Conservation (phyloP, 1,284 basidiomycete genomes). For the Apiotrichum sp. region DNA sequence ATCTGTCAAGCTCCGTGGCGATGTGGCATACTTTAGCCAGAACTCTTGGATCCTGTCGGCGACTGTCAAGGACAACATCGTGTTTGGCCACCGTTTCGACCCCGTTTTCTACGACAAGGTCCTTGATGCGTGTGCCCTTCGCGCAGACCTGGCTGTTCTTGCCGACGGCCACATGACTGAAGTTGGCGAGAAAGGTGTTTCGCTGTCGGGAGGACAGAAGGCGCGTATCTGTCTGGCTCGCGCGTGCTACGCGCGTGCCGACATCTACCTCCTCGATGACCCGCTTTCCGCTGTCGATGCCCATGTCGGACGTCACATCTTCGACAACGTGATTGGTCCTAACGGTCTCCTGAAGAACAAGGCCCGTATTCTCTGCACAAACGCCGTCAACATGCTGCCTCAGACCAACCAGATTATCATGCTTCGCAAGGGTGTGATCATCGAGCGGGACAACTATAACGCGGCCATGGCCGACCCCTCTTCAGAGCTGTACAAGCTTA, state of each 20-base stretch:
- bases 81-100: conserved; percentile 84
- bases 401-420: conserved; percentile 75
- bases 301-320: conserved; percentile 61
- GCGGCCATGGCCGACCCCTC: conserved; percentile 60
- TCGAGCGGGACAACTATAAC: conserved; percentile 69
- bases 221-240: conserved; percentile 57
- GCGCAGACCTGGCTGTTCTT: conserved; percentile 70
- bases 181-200: conserved; percentile 59
- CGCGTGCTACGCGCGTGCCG: conserved; percentile 56
- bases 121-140: conserved; percentile 69
- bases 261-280: conserved; percentile 55
- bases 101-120: conserved; percentile 50
- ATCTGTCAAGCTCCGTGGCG: conserved; percentile 62
- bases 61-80: conserved; percentile 77
- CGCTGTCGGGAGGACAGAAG: conserved; percentile 57
- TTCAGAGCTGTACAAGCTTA: conserved; percentile 71
- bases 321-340: conserved; percentile 85
- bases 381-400: conserved; percentile 76
- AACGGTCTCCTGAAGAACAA: conserved; percentile 76
- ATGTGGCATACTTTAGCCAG: conserved; percentile 82
- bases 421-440: conserved; percentile 73
- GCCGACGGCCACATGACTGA: conserved; percentile 66
- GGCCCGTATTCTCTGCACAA: conserved; percentile 77
- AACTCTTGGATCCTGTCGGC: conserved; percentile 84
- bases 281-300: conserved; percentile 58